A percentile compares a stretch with the other conserved stretches of the same genome.
Conservation (phyloP, 2,329 filamentous ascomycete species). For the Fusarium euwallaceae region DNA sequence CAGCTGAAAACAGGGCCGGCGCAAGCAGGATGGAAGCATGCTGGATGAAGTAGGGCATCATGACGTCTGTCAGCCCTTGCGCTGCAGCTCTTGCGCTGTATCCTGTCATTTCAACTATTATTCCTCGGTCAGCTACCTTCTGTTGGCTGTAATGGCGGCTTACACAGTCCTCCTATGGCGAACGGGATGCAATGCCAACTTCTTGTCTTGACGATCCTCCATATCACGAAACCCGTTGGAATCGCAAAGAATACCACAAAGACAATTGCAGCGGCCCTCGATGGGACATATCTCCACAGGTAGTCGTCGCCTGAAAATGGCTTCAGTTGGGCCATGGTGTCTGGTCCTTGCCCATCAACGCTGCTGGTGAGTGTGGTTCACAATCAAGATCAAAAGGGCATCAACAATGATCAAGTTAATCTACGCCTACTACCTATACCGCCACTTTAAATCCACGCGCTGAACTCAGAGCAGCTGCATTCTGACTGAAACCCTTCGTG, state of each 20-base stretch:
- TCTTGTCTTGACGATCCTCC: background rate
- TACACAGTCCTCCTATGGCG: constrained; percentile 62
- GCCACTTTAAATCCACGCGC: background rate
- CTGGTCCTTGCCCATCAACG: background rate
- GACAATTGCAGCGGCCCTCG: background rate
- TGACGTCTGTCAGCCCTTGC: constrained; percentile 46
- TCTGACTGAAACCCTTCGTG: background rate
- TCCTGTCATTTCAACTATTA: constrained; percentile 53
- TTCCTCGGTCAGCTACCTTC: background rate
- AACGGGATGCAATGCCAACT: constrained; percentile 58
- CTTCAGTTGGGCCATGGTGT: background rate
- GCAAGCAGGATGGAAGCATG: constrained; percentile 58
- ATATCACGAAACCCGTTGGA: background rate
- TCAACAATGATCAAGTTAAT: background rate
- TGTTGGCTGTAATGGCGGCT: constrained; percentile 35
- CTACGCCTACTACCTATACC: background rate
- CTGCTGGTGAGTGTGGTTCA: background rate
- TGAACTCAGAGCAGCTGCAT: background rate
- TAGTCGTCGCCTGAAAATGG: background rate
- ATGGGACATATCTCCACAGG: constrained; percentile 1
- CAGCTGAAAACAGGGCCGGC: constrained; percentile 62
- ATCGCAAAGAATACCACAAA: background rate
- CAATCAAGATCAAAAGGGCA: background rate
- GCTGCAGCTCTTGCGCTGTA: constrained; percentile 53
- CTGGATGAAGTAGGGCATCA: constrained; percentile 58